Evolutionary conservation across 2,329 filamentous ascomycete species (phyloP).

Genomic region (Tolypocladium inflatum): DNA sequence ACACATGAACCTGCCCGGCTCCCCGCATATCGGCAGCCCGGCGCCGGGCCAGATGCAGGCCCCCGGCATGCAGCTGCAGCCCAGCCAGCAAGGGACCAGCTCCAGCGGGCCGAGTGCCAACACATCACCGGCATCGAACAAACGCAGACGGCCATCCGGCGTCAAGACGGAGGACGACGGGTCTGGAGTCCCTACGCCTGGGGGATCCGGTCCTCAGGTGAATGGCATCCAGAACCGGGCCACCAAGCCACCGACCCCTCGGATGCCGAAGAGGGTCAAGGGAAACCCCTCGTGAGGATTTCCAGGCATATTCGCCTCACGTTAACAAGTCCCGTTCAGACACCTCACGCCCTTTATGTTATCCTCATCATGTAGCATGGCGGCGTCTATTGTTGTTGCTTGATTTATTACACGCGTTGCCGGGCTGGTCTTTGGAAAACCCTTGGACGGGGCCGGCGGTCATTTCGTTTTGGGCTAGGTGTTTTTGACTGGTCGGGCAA

Average conservation of each 20-base stretch:
- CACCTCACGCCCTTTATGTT: constrained; percentile 15
- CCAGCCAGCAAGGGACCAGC: constrained; percentile 58
- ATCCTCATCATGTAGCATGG: constrained; percentile 25
- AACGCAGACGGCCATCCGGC: constrained; percentile 45
- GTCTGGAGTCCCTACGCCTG: constrained; percentile 38
- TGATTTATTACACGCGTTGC: constrained; percentile 11
- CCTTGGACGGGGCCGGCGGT: background rate
- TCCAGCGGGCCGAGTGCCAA: constrained; percentile 59
- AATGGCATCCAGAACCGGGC: constrained; percentile 41
- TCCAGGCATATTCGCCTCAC: background rate
- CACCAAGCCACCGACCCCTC: constrained; percentile 48
- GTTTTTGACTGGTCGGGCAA: background rate
- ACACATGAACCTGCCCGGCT: constrained; percentile 54
- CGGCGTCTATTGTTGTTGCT: constrained; percentile 21
- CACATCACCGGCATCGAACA: constrained; percentile 53
- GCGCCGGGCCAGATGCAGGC: constrained; percentile 54
- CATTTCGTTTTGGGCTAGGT: constrained; percentile 10
- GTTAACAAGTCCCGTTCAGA: background rate
- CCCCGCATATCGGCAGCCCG: constrained; percentile 51
- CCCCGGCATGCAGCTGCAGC: constrained; percentile 56
- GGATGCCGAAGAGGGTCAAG: constrained; percentile 47
- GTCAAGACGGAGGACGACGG: constrained; percentile 49
- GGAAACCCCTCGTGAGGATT: constrained; percentile 27
- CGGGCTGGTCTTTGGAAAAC: constrained; percentile 12
- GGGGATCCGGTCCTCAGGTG: constrained; percentile 29